Evolutionary conservation across 805 yeast genomes (phyloP).

Genomic region (Metschnikowia borealis): DNA sequence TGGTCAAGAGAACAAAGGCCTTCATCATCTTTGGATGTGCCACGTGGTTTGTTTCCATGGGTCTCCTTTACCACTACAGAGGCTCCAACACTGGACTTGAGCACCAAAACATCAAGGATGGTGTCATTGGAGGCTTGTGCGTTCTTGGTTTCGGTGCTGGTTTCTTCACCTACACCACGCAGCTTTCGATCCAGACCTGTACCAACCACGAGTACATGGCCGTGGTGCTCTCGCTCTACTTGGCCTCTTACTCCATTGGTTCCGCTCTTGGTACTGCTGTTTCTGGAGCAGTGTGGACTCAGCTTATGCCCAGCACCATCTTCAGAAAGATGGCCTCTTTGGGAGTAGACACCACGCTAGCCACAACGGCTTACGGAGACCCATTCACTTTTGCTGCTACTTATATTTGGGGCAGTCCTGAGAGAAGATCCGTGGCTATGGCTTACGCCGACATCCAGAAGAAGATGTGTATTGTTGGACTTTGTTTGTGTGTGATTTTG

Average conservation of each 20-base stretch:
- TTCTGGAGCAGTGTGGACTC: constrained; percentile 72
- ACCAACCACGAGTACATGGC: constrained; percentile 65
- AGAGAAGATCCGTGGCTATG: constrained; percentile 51
- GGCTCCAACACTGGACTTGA: constrained; percentile 41
- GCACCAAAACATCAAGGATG: constrained; percentile 31
- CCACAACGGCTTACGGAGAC: constrained; percentile 37
- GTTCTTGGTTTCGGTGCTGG: constrained; percentile 73
- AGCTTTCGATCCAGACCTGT: constrained; percentile 55
- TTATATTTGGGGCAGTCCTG: constrained; percentile 61
- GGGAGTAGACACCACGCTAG: constrained; percentile 25
- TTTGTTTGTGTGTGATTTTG: constrained; percentile 52
- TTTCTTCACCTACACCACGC: constrained; percentile 62
- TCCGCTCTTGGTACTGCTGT: constrained; percentile 59
- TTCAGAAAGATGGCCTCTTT: constrained; percentile 24
- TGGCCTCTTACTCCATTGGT: constrained; percentile 59
- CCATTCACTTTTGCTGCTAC: constrained; percentile 48
- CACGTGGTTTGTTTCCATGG: constrained; percentile 60
- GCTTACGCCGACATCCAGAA: constrained; percentile 60
- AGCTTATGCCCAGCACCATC: constrained; percentile 46
- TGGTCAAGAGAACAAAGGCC: constrained; percentile 47
- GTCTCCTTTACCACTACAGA: constrained; percentile 55
- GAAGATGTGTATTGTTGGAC: constrained; percentile 52
- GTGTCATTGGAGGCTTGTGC: constrained; percentile 63
- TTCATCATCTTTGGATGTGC: constrained; percentile 57
- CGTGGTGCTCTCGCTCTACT: constrained; percentile 52